Evolutionary conservation across 345 rosid species (phyloP).

Genomic region (Durio zibethinus): DNA sequence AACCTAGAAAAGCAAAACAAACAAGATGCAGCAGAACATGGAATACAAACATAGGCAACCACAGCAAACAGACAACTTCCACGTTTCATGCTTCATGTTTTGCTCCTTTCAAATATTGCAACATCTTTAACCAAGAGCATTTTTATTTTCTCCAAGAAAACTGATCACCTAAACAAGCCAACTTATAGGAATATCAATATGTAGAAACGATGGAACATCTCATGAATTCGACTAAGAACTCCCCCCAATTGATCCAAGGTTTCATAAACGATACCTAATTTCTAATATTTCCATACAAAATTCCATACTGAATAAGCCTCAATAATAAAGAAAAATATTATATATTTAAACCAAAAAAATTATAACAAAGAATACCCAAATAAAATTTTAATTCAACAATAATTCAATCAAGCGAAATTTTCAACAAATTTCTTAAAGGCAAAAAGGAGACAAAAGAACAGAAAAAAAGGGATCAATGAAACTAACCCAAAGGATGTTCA

Average conservation of each 20-base stretch:
- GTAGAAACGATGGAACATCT: not conserved
- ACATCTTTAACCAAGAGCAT: not conserved
- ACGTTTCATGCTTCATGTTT: not conserved
- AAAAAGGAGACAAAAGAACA: not conserved
- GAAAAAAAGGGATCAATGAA: not conserved
- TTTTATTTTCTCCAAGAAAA: not conserved
- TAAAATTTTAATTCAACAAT: not conserved
- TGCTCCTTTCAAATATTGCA: not conserved
- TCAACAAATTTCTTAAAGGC: not conserved
- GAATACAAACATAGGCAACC: not conserved
- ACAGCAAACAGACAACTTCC: not conserved
- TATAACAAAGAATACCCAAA: conserved; percentile 1
- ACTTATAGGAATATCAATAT: not conserved
- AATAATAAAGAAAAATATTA: not conserved
- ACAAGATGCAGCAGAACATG: not conserved
- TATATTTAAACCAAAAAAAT: not conserved
- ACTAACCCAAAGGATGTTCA: conserved; percentile 67
- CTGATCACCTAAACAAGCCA: not conserved
- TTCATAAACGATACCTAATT: not conserved
- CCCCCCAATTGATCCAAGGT: not conserved
- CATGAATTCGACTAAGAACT: not conserved
- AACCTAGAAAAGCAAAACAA: not conserved
- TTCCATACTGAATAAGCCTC: not conserved
- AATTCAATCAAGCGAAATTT: not conserved
- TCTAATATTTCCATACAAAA: not conserved